A percentile compares a stretch with the other conserved stretches of the same genome.
Evolutionary conservation across 2,329 filamentous ascomycete genomes (phyloP).

Genomic region (Xylaria sp.): DNA sequence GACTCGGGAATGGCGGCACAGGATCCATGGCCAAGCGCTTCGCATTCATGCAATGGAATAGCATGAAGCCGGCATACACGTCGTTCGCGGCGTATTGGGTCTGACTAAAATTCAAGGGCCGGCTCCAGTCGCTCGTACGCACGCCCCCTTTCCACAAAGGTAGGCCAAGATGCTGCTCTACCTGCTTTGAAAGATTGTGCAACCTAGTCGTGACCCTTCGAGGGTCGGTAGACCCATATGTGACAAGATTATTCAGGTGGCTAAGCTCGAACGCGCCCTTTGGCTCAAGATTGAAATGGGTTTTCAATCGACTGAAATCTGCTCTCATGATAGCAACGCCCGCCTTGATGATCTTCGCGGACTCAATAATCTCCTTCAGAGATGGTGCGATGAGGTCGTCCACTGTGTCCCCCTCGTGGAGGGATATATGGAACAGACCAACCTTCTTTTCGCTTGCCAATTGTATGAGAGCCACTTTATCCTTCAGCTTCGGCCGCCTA

Average conservation of each 20-base stretch:
- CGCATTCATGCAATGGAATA: slow-evolving; percentile 46
- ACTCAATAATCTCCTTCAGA: slow-evolving; percentile 44
- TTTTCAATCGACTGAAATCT: slow-evolving; percentile 41
- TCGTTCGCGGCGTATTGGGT: slow-evolving; percentile 44
- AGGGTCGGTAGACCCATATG: slow-evolving; percentile 19
- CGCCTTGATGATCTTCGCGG: slow-evolving; percentile 41
- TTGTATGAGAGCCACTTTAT: slow-evolving; percentile 45
- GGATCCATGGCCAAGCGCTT: slow-evolving; percentile 42
- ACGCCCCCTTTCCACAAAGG: slow-evolving; percentile 42
- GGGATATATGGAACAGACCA: slow-evolving; percentile 45
- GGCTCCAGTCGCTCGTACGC: slow-evolving; percentile 43
- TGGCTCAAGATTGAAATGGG: slow-evolving; percentile 39
- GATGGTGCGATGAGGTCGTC: slow-evolving; percentile 46
- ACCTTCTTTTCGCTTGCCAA: slow-evolving; percentile 44
- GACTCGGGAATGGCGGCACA: slow-evolving; percentile 38
- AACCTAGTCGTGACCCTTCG: slow-evolving; percentile 36
- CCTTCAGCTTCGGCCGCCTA: slow-evolving; percentile 29
- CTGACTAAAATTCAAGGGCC: slow-evolving; percentile 34
- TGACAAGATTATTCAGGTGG: slow-evolving; percentile 42
- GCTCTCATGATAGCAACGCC: slow-evolving; percentile 42
- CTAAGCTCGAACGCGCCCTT: slow-evolving; percentile 45
- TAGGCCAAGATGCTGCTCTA: slow-evolving; percentile 41
- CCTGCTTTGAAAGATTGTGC: slow-evolving; percentile 36
- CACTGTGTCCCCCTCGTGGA: slow-evolving; percentile 41
- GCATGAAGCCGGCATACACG: slow-evolving; percentile 47